Evolutionary conservation across 441 rosid species (phyloP).

Genomic region (Viola pubescens): DNA sequence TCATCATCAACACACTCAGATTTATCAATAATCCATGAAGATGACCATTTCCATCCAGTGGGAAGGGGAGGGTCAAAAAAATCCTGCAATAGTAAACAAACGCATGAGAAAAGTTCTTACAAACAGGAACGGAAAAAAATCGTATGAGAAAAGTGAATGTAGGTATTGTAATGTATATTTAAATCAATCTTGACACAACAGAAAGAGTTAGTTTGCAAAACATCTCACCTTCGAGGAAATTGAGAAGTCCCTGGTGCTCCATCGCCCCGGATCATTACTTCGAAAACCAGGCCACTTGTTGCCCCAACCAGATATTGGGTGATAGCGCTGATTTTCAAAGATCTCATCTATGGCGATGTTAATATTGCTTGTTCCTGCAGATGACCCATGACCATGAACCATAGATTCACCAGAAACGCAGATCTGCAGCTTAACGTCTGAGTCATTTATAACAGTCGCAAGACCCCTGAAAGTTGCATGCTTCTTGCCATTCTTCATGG

Average conservation of each 20-base stretch:
- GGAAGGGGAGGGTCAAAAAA: constrained; percentile 54
- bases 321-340: constrained; percentile 52
- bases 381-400: constrained; percentile 26
- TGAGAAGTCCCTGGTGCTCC: constrained; percentile 63
- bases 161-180: no score
- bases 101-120: neutral
- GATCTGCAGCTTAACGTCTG: constrained; percentile 74
- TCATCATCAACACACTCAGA: constrained; percentile 47
- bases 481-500: constrained; percentile 90
- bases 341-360: constrained; percentile 47
- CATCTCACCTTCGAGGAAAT: constrained; percentile 47
- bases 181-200: neutral
- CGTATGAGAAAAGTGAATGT: constrained; percentile 3
- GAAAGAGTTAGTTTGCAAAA: neutral
- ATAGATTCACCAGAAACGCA: constrained; percentile 37
- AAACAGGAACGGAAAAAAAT: neutral
- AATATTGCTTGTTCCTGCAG: constrained; percentile 36
- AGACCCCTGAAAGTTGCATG: constrained; percentile 90
- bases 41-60: constrained; percentile 61
- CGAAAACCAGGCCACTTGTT: constrained; percentile 33
- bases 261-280: constrained; percentile 36
- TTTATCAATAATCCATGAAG: constrained; percentile 58
- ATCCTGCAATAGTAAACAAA: constrained; percentile 35
- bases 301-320: constrained; percentile 47
- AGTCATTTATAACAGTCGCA: constrained; percentile 78